Evolutionary conservation across 306 rosid species (phyloP).

Genomic region (Cucurbita ficifolia): DNA sequence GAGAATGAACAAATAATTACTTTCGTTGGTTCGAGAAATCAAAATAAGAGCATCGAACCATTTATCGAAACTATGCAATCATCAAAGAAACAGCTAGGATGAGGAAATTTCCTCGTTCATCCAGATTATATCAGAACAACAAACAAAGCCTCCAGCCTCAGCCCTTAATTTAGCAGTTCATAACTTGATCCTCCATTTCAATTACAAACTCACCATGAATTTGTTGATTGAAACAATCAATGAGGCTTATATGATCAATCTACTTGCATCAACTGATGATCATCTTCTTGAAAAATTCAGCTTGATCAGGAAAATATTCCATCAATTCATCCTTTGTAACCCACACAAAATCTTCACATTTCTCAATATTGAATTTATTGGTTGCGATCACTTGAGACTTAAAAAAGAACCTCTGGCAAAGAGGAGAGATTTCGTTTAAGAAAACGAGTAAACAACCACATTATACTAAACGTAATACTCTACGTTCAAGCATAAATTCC

Average conservation of each 20-base stretch:
- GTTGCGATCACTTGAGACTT: conserved; percentile 82
- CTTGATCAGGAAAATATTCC: conserved; percentile 71
- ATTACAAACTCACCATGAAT: neutral
- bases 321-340: conserved; percentile 81
- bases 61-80: neutral
- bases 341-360: conserved; percentile 75
- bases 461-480: neutral
- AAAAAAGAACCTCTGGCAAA: conserved; percentile 61
- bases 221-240: neutral
- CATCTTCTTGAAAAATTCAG: conserved; percentile 62
- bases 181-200: neutral
- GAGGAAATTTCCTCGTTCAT: neutral
- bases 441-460: neutral
- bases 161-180: neutral
- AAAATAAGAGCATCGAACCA: neutral
- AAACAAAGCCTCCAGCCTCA: neutral
- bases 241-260: neutral
- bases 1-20: neutral
- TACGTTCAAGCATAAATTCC: neutral
- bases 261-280: conserved; percentile 48
- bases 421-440: neutral
- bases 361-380: conserved; percentile 34
- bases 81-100: neutral
- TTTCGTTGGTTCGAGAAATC: neutral
- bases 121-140: conserved; percentile 1